phyloP scores from a whole-genome alignment of 1,284 basidiomycete genomes.

The Gomphus sp. region DNA sequence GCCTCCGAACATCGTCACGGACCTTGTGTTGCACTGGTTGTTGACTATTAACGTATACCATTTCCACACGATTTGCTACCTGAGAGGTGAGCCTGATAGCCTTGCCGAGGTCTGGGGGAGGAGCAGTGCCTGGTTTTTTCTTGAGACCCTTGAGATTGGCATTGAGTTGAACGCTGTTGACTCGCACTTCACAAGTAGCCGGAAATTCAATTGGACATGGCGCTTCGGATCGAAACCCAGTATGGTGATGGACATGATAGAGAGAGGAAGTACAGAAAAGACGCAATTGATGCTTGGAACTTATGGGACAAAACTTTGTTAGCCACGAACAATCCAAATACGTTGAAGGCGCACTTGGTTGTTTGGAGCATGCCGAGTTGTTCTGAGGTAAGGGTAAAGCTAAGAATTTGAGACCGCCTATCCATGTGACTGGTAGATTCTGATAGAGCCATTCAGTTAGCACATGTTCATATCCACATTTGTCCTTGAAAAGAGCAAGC shows the following conservation, averaged over 20 bases:
- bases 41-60: conserved; percentile 88
- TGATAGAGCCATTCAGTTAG: conserved; percentile 20
- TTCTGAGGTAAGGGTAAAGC: conserved; percentile 55
- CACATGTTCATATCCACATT: not conserved
- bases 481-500: not conserved
- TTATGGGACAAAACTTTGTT: not conserved
- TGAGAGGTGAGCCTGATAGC: conserved; percentile 37
- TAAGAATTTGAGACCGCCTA: conserved; percentile 52
- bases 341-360: conserved; percentile 33
- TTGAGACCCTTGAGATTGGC: conserved; percentile 88
- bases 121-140: conserved; percentile 94
- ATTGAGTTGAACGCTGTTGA: conserved; percentile 62
- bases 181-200: conserved; percentile 80
- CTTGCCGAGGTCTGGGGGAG: conserved; percentile 77
- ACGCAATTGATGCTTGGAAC: conserved; percentile 71
- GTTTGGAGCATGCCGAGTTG: conserved; percentile 52
- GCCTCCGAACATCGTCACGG: conserved; percentile 12
- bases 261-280: conserved; percentile 88
- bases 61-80: conserved; percentile 62
- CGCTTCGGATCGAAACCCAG: conserved; percentile 40
- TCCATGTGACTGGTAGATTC: conserved; percentile 71
- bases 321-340: conserved; percentile 5
- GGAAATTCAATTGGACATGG: conserved; percentile 86
- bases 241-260: conserved; percentile 52
- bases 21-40: conserved; percentile 67